phyloP scores from a whole-genome alignment of 2,329 filamentous ascomycete genomes.

The Sordariomycetes sp. region DNA sequence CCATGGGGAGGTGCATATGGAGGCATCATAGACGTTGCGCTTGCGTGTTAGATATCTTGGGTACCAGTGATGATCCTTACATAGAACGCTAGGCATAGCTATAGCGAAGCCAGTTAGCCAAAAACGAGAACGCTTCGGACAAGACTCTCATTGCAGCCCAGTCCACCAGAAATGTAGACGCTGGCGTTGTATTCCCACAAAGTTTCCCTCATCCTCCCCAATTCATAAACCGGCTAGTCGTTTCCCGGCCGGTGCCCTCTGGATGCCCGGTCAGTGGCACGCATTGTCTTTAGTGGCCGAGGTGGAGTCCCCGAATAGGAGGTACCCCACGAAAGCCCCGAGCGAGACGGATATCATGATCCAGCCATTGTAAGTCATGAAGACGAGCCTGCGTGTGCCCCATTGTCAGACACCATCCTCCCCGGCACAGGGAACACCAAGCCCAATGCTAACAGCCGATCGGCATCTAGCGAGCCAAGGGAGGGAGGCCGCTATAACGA shows the following conservation, averaged over 20 bases:
- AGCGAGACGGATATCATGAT: slow-evolving; percentile 87
- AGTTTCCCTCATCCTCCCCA: background rate
- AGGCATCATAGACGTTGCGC: background rate
- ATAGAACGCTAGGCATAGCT: background rate
- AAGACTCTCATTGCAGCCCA: background rate
- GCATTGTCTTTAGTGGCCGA: slow-evolving; percentile 75
- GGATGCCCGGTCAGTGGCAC: slow-evolving; percentile 57
- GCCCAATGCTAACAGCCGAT: too few relatives aligned
- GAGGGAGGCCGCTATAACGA: background rate
- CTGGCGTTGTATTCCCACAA: background rate
- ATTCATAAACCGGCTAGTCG: background rate
- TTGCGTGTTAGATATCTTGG: background rate
- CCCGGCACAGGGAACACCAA: background rate
- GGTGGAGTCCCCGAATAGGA: slow-evolving; percentile 64
- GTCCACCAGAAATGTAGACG: background rate
- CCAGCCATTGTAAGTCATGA: slow-evolving; percentile 99
- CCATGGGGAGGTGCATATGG: background rate
- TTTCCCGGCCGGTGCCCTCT: background rate
- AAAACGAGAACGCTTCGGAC: background rate
- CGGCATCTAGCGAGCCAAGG: background rate
- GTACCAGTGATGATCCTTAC: background rate
- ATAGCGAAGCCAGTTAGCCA: background rate
- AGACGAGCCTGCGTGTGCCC: slow-evolving; percentile 62
- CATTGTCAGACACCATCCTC: background rate
- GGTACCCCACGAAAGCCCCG: slow-evolving; percentile 81